Conservation (phyloP, 2,329 filamentous ascomycete genomes). For the Calonectria honghensis region DNA sequence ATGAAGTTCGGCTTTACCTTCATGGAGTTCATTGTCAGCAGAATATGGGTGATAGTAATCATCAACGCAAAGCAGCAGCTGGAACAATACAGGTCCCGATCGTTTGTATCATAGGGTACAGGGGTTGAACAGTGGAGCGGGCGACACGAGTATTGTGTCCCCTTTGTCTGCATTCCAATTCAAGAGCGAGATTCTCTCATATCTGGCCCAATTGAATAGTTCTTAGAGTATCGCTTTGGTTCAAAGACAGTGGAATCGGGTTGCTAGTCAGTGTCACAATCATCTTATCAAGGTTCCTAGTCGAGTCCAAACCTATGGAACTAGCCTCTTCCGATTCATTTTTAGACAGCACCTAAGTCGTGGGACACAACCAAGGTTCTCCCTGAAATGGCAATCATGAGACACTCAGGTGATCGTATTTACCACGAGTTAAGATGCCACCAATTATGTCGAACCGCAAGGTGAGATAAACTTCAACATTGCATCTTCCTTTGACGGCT, state of each 20-base stretch:
- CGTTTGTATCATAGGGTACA: neutral
- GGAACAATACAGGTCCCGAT: neutral
- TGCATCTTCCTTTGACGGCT: neutral
- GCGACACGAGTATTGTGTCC: neutral
- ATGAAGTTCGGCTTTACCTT: neutral
- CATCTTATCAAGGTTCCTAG: neutral
- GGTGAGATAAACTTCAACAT: conserved; percentile 62
- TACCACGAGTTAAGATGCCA: conserved; percentile 69
- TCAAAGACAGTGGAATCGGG: neutral
- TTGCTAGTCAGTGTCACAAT: neutral
- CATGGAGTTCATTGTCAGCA: neutral
- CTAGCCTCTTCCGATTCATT: conserved; percentile 60
- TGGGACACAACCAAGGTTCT: conserved; percentile 66
- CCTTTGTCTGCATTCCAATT: neutral
- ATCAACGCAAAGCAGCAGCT: neutral
- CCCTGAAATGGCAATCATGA: conserved; percentile 69
- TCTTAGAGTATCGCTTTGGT: neutral
- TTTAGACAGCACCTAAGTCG: conserved; percentile 69
- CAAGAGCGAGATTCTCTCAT: neutral
- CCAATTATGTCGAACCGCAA: conserved; percentile 58
- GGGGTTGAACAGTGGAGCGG: neutral
- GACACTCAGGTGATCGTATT: conserved; percentile 67
- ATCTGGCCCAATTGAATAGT: neutral
- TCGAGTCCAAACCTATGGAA: conserved; percentile 54
- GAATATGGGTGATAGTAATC: neutral